Evolutionary conservation across 805 yeast genomes (phyloP).

Genomic region (Cyberlindnera samutprakarnensis): DNA sequence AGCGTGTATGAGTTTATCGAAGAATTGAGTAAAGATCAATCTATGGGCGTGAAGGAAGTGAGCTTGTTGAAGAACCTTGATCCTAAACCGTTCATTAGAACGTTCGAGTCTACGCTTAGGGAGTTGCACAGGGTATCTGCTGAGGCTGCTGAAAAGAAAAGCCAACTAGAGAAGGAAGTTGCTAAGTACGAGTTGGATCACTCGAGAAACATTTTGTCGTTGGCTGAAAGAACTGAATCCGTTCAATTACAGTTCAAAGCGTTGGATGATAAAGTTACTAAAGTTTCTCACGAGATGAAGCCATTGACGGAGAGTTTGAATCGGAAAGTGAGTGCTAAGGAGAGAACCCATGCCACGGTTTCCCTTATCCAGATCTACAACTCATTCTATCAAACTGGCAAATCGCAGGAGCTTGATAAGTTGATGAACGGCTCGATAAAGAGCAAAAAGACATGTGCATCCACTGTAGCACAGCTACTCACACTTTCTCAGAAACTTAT

Average conservation of each 20-base stretch:
- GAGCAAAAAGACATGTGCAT: slow-evolving; percentile 62
- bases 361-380: slow-evolving; percentile 71
- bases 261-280: slow-evolving; percentile 46
- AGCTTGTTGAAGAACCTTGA: slow-evolving; percentile 51
- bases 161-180: slow-evolving; percentile 48
- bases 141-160: slow-evolving; percentile 45
- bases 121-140: slow-evolving; percentile 57
- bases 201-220: slow-evolving; percentile 52
- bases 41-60: slow-evolving; percentile 41
- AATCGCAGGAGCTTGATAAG: slow-evolving; percentile 48
- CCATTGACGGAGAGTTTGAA: slow-evolving; percentile 67
- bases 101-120: slow-evolving; percentile 78
- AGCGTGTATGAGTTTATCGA: slow-evolving; percentile 78
- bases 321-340: slow-evolving; percentile 62
- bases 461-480: slow-evolving; percentile 56
- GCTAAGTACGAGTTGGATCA: slow-evolving; percentile 58
- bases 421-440: slow-evolving; percentile 45
- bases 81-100: slow-evolving; percentile 90
- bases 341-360: slow-evolving; percentile 63
- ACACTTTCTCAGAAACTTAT: slow-evolving; percentile 58
- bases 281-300: slow-evolving; percentile 50
- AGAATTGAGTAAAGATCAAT: slow-evolving; percentile 63
- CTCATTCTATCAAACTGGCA: slow-evolving; percentile 47
- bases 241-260: slow-evolving; percentile 40
- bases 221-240: slow-evolving; percentile 39